A percentile compares a stretch with the other conserved stretches of the same genome.
Evolutionary conservation across 2,329 filamentous ascomycete genomes (phyloP).

Genomic region (Fusarium sp.): DNA sequence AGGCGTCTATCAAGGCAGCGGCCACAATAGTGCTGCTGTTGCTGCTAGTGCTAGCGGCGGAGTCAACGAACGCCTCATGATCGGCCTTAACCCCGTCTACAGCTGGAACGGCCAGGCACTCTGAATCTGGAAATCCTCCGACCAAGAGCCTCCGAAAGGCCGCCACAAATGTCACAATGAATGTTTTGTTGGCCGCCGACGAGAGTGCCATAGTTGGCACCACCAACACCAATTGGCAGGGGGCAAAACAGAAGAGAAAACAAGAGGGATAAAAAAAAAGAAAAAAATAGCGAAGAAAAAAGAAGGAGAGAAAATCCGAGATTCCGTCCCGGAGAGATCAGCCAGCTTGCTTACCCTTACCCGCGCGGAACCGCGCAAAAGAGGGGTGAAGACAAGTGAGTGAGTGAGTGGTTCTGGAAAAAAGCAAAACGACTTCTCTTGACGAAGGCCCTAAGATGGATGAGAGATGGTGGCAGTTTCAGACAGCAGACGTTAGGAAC

Average conservation of each 20-base stretch:
- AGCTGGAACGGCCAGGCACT: conserved; percentile 35
- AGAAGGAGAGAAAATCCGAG: not conserved
- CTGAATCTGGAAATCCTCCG: conserved; percentile 23
- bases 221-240: not conserved
- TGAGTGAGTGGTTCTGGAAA: conserved; percentile 1
- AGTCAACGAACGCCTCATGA: conserved; percentile 37
- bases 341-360: not conserved
- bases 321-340: not conserved
- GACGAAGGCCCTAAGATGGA: not conserved
- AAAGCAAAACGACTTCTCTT: conserved; percentile 14
- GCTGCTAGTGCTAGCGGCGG: conserved; percentile 18
- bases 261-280: not conserved
- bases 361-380: conserved; percentile 1
- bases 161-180: conserved; percentile 26
- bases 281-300: not conserved
- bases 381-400: conserved; percentile 2
- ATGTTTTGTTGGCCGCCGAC: conserved; percentile 15
- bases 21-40: conserved; percentile 7
- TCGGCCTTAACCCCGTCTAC: conserved; percentile 25
- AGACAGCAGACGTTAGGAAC: conserved; percentile 10
- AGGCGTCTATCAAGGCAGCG: conserved; percentile 40
- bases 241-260: not conserved
- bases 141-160: not conserved
- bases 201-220: not conserved
- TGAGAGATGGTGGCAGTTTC: conserved; percentile 19